Evolutionary conservation across 768 basidiomycete species (phyloP).

Genomic region (Tricholoma bakamatsutake): DNA sequence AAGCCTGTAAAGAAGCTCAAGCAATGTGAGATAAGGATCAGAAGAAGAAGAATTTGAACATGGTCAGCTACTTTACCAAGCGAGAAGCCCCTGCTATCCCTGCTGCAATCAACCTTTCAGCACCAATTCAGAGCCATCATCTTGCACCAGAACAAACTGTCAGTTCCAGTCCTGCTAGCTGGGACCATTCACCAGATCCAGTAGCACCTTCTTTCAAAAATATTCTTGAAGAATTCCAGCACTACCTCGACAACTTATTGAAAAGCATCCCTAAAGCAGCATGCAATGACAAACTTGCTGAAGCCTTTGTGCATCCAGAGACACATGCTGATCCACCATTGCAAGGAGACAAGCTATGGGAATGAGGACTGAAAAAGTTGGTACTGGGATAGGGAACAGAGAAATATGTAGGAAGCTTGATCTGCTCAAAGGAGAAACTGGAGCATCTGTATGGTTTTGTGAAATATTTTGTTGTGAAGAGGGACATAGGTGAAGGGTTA

Average conservation of each 20-base stretch:
- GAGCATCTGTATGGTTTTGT: conserved; percentile 15
- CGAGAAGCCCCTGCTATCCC: not conserved
- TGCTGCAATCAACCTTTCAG: not conserved
- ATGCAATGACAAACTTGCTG: not conserved
- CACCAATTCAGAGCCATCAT: not conserved
- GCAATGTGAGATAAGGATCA: conserved; percentile 11
- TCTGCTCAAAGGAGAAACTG: conserved; percentile 13
- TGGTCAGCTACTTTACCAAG: conserved; percentile 8
- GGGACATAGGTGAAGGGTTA: conserved; percentile 16
- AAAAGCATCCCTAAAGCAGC: not conserved
- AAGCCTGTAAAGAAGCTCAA: conserved; percentile 8
- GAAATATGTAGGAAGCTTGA: conserved; percentile 8
- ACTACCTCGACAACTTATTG: not conserved
- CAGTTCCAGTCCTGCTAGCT: not conserved
- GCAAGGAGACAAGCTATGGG: not conserved
- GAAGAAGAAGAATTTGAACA: conserved; percentile 6
- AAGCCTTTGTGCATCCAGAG: not conserved
- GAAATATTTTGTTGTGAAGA: conserved; percentile 14
- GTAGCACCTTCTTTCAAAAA: not conserved
- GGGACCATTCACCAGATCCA: not conserved
- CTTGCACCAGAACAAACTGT: not conserved
- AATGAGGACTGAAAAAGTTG: not conserved
- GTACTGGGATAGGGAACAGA: conserved; percentile 17
- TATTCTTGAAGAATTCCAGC: not conserved
- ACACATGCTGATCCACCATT: not conserved